Base-by-base conservation (phyloP, 352 stramenopile genomes). In the Phytophthora ramorum region DNA sequence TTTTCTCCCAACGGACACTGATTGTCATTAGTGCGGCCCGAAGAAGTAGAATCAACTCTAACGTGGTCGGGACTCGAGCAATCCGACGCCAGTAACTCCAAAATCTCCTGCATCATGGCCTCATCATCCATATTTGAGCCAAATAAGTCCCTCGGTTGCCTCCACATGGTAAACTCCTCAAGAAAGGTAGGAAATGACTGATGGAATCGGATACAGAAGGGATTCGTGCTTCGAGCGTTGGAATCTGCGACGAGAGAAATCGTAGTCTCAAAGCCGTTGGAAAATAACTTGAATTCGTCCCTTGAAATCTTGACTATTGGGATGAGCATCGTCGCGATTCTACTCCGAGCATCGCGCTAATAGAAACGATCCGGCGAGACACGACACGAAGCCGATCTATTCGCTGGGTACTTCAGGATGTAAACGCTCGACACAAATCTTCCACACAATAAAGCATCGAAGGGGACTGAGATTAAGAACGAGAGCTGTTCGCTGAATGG, bases 61-160 rank as follows among this genome's bases (percentile, higher is more conserved):
- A 4, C 28, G 28, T 12, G 28, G 28, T 34, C 28, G 8, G 28
- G 28, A 34, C 28, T 58, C 32, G 45, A 66, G 32, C 57, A 60
- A 32, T 66, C 60, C 0, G 35, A 30, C 3, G 46, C 65, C 45
- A 78, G 30, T 5, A 78, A 53, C 40, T 74, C 59, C 26, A 78
- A 44, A 38, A 78, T 49, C 44, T 78, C 69, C 28, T 64, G 37
- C 69, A 78, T 75, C 69, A 78, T 75, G 6, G 22, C n/a, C 7
- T 41, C 59, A 17, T 78, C 65, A 14, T 49, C 45, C 47, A 46
- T 17, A 32, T 20, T 59, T 32, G 26, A 32, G 26, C 7, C 26
- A 4, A 32, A 32, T 2, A 70, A 45, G 16, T 76, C 7, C 46
- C n/a, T 28, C 24, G 54, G 59, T 46, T 45, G 55, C 24, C 52